Base-by-base conservation (phyloP, 805 yeast species). In the Zygotorulaspora florentina region DNA sequence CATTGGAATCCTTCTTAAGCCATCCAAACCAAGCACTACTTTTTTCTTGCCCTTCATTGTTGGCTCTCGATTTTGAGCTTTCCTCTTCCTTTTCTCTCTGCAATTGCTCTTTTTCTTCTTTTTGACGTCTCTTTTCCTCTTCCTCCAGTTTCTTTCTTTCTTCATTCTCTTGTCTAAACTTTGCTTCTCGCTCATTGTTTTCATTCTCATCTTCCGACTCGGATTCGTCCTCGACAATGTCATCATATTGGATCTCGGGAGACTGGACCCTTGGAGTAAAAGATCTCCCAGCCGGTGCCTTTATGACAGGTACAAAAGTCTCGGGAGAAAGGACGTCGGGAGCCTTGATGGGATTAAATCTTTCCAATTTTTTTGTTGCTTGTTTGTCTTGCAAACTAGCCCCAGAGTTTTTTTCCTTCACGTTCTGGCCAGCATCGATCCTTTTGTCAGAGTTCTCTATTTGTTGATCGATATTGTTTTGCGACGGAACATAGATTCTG, bases 1-100 rank as follows among this genome's bases (percentile, higher is more conserved):
- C 86, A 39, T 78, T 82, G 25, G 78, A 76, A 37, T 74, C 74
- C 72, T 75, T 71, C 65, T 57, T 70, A 48, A 85, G 66, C 87
- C 95, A 85, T 8, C 83, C 74, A 48, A 78, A 68, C 83, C 83
- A 75, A 13, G 76, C 57, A 39, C 55, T 35, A 36, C 57, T 43
- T 33, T 33, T 13, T 8, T 17, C 36, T 13, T 33, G 12, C 3
- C 16, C 36, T 13, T 16, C 36, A 13, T 20, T 20, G 13, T 51
- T 46, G 2, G 51, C 41, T 15, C 36, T 47, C 12, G 31, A 40
- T 23, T 34, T 40, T 46, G 31, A 46, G 18, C 41, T 51, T 44
- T 47, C 53, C 29, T 45, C 46, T 38, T 10, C 46, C 40, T 58
- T 53, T 13, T 28, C 53, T 48, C 50, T 56, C 52, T 36, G 46